Percentiles rank a stretch among this genome's conserved stretches.
These are phyloP conservation scores for Kluyveromyces aestuarii DNA, from an alignment of 805 yeast genomes.

Conservation along the genomic window DNA sequence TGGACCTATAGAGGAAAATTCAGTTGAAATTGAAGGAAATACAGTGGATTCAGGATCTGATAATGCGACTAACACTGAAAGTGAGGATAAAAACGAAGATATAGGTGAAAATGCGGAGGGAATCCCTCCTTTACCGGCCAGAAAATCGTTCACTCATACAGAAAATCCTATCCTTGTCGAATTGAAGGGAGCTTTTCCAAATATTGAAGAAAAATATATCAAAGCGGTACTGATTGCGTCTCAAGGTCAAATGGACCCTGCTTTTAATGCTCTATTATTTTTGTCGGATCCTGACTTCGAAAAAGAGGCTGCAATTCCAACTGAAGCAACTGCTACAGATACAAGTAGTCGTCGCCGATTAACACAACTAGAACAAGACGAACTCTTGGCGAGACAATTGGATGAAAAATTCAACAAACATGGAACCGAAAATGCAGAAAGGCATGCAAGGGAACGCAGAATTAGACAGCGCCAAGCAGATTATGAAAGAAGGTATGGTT, in stretches of 20 bases:
- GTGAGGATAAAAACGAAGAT: conserved; percentile 8
- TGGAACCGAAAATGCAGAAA: conserved; percentile 7
- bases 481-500: conserved; percentile 2
- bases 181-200: conserved; percentile 80
- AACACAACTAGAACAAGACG: conserved; percentile 62
- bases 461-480: conserved; percentile 18
- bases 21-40: conserved; percentile 2
- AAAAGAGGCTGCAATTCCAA: conserved; percentile 42
- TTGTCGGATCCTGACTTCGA: conserved; percentile 61
- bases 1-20: not conserved
- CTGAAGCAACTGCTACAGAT: conserved; percentile 21
- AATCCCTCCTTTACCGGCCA: conserved; percentile 21
- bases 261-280: conserved; percentile 79
- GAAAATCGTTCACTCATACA: conserved; percentile 9
- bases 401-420: conserved; percentile 49
- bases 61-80: conserved; percentile 13
- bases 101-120: conserved; percentile 7
- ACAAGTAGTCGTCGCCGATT: conserved; percentile 25
- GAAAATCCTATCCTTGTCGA: conserved; percentile 34
- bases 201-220: conserved; percentile 57
- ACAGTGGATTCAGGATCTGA: conserved; percentile 4
- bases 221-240: conserved; percentile 82
- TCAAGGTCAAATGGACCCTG: conserved; percentile 68
- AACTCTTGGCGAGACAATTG: conserved; percentile 67
- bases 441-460: conserved; percentile 22